Conservation (phyloP, 768 basidiomycete species). For the Suillus brevipes region DNA sequence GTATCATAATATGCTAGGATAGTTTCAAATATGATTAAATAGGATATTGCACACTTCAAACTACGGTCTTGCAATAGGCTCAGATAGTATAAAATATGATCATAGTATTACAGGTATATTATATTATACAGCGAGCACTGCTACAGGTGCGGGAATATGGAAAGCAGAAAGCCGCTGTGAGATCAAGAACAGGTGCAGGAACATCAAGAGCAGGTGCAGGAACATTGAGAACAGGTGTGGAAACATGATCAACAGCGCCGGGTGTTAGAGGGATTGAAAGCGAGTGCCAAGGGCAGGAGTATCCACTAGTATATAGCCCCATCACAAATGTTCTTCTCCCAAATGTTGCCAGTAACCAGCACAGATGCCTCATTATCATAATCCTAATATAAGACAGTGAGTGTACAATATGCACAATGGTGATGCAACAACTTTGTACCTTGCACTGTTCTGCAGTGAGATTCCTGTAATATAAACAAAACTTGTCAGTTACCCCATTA, state of each 20-base stretch:
- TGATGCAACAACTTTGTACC: not conserved
- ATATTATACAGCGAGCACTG: not conserved
- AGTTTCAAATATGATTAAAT: not conserved
- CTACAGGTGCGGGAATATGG: no score
- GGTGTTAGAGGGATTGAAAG: no score
- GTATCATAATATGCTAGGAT: not conserved
- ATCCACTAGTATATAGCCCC: not conserved
- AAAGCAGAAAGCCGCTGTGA: no score
- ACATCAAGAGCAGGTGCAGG: no score
- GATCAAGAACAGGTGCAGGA: no score
- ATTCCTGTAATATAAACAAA: not conserved
- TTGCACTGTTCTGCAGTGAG: not conserved
- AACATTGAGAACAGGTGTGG: no score
- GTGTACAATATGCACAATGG: not conserved
- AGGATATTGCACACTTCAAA: no score
- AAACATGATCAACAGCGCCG: no score
- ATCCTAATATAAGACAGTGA: not conserved
- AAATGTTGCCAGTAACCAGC: not conserved
- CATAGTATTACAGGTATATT: not conserved
- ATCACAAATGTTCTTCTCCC: not conserved
- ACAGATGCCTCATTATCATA: not conserved
- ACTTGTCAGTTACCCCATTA: no score
- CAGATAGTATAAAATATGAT: not conserved
- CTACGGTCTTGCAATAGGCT: not conserved
- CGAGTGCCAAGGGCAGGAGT: no score